Conservation (phyloP, 1,284 basidiomycete genomes). For the Pseudozyma sp. region DNA sequence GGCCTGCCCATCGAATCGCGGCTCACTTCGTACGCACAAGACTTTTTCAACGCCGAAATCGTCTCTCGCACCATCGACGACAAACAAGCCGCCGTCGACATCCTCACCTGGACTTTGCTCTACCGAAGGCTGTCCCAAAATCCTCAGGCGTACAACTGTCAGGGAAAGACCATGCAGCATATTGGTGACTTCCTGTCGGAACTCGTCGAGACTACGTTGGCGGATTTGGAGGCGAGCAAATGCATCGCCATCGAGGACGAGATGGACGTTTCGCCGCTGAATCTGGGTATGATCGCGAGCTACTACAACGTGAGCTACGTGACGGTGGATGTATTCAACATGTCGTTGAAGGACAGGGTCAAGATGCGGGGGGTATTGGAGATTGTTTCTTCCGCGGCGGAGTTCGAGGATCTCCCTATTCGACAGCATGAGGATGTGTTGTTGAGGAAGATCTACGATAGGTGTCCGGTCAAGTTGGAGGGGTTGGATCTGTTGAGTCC, state of each 20-base stretch:
- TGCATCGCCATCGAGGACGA: slow-evolving; percentile 87
- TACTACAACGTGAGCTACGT: slow-evolving; percentile 79
- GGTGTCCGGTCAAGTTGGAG: slow-evolving; percentile 92
- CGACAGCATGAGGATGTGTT: slow-evolving; percentile 74
- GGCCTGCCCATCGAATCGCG: slow-evolving; percentile 93
- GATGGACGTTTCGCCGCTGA: slow-evolving; percentile 71
- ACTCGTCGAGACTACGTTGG: slow-evolving; percentile 90
- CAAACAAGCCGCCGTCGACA: slow-evolving; percentile 73
- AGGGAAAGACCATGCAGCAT: slow-evolving; percentile 62
- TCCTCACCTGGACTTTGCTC: slow-evolving; percentile 94
- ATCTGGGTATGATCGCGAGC: slow-evolving; percentile 71
- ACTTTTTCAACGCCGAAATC: slow-evolving; percentile 98
- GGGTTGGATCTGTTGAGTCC: slow-evolving; percentile 88
- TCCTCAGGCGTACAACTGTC: slow-evolving; percentile 69
- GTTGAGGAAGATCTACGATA: slow-evolving; percentile 85
- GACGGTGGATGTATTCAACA: slow-evolving; percentile 94
- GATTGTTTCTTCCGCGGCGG: slow-evolving; percentile 93
- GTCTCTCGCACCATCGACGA: slow-evolving; percentile 95
- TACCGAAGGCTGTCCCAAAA: slow-evolving; percentile 96
- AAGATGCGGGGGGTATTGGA: slow-evolving; percentile 96
- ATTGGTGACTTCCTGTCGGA: slow-evolving; percentile 77
- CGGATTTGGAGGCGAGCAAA: slow-evolving; percentile 90
- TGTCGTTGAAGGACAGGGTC: slow-evolving; percentile 95
- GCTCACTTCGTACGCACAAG: slow-evolving; percentile 76
- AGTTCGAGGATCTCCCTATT: slow-evolving; percentile 90